Base-by-base conservation (phyloP, 495 filamentous ascomycete genomes). In the Trichoderma erinaceum region DNA sequence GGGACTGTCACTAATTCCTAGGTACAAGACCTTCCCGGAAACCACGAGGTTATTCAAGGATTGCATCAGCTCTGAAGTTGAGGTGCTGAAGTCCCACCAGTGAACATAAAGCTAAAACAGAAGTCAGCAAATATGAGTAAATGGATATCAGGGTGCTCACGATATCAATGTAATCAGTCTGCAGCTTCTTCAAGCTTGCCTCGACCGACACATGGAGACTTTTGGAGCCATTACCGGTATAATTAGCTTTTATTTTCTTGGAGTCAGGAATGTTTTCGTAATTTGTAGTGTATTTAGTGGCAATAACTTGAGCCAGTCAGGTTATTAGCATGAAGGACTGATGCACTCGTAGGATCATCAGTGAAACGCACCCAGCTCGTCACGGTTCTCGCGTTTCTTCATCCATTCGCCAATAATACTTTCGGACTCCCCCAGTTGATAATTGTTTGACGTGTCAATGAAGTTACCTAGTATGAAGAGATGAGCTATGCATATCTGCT, bases 371-470 rank as follows among this genome's bases (percentile, higher is more conserved):
- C 76, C 70, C 75, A 79, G 77, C 69, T 79, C 71, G 21, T 80
- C 75, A 52, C 78, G 78, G 41, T 72, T 71, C 15, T 75, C 75
- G 2, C 78, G 75, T 29, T 75, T 76, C 72, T 73, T 78, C 82
- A 92, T 87, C 90, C 90, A 93, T 68, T 92, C 90, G 21, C 90
- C 90, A 64, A 94, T 78, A 88, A 88, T 91, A 4, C 71, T 71
- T 74, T 93, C 90, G 5, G 88, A 89, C 67, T 92, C 78, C 68
- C 85, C 87, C 67, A 76, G 77, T 69, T 92, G 88, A 78, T 93
- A 93, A 74, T 82, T 85, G 73, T 86, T 90, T 50, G 88, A 77
- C 1, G 89, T 92, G 72, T 93, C 90, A 70, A 93, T 87, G 78
- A 92, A 92, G 77, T 93, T 93, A 32, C 90, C 90, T 32, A 71